phyloP scores from a whole-genome alignment of 768 basidiomycete species.

The Amanita polypyramis region DNA sequence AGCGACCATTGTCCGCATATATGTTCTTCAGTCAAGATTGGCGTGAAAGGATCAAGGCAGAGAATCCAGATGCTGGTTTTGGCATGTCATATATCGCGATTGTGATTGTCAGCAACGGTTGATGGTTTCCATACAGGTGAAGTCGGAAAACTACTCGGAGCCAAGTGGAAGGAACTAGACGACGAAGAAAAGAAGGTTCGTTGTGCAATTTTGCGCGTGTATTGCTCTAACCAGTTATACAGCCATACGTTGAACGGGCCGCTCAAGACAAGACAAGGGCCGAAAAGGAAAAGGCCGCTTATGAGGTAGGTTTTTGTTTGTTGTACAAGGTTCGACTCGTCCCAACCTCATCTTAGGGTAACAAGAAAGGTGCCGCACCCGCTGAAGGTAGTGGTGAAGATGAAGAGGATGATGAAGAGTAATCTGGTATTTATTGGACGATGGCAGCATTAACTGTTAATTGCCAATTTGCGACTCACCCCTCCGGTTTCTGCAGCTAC shows the following conservation, averaged over 20 bases:
- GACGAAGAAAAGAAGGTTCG: constrained; percentile 85
- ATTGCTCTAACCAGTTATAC: constrained; percentile 7
- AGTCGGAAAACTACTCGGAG: constrained; percentile 89
- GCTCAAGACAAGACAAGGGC: constrained; percentile 81
- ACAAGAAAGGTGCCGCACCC: constrained; percentile 15
- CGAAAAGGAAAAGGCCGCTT: constrained; percentile 63
- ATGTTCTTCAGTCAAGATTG: constrained; percentile 99
- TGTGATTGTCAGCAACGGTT: constrained; percentile 8
- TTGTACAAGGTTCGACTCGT: not conserved
- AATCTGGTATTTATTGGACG: constrained; percentile 11
- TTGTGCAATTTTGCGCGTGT: constrained; percentile 3
- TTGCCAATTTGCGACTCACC: not conserved
- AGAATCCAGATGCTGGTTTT: constrained; percentile 92
- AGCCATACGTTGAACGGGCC: constrained; percentile 89
- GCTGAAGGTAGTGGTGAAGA: constrained; percentile 19
- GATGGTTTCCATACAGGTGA: constrained; percentile 44
- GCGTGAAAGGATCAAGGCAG: constrained; percentile 90
- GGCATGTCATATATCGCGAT: constrained; percentile 37
- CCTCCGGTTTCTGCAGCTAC: not conserved
- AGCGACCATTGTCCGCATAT: constrained; percentile 91
- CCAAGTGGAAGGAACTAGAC: constrained; percentile 93
- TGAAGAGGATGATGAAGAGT: constrained; percentile 26
- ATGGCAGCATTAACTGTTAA: not conserved
- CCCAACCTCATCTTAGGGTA: constrained; percentile 11
- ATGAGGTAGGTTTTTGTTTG: constrained; percentile 25